Evolutionary conservation across 495 filamentous ascomycete species (phyloP), one percentile per base, ranked within the genome.

Genomic region (Talaromyces wortmannii): DNA sequence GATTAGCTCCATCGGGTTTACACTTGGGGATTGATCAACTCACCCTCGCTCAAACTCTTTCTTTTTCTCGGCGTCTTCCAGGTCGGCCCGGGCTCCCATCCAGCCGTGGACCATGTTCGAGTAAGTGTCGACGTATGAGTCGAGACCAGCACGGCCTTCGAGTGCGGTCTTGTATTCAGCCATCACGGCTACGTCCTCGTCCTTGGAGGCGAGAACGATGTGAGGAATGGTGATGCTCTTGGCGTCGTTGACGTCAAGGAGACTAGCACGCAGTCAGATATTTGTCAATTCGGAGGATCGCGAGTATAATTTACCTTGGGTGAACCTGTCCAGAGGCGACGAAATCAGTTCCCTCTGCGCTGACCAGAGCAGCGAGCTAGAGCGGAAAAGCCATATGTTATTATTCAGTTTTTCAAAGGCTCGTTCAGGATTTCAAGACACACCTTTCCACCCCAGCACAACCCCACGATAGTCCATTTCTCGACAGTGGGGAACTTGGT

Each of bases 71-170:
- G 78, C 68, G n/a, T 77, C 63, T 31, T 70, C 68, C 10, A 85
- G 57, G n/a, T 82, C 64, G 0, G 81, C 79, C 36, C 82, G 69
- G 0, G 82, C 78, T 2, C 79, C 78, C 83, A 85, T 85, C 79
- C 82, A 85, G 15, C 82, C 83, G 57, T 85, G 83, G 65, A 70
- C 72, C 78, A 80, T 80, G 5, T 55, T 71, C 1, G 56, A 45
- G 55, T 82, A 85, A 5, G 67, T 78, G 59, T 83, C 77, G 4
- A 84, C 74, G 48, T 68, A 55, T 0, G 69, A 73, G 13, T 50
- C 62, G 33, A 67, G 64, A 7, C 63, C 71, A n/a, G 68, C 70
- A 17, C 64, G 66, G 4, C 63, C 60, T 4, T 83, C 59, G 0
- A 72, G 58, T 48, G 72, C 50, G 1, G 57, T 60, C 52, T 67